Percentiles rank a stretch among this genome's conserved stretches.
Evolutionary conservation across 2,329 filamentous ascomycete species (phyloP).

Genomic region (Colletotrichum karsti): DNA sequence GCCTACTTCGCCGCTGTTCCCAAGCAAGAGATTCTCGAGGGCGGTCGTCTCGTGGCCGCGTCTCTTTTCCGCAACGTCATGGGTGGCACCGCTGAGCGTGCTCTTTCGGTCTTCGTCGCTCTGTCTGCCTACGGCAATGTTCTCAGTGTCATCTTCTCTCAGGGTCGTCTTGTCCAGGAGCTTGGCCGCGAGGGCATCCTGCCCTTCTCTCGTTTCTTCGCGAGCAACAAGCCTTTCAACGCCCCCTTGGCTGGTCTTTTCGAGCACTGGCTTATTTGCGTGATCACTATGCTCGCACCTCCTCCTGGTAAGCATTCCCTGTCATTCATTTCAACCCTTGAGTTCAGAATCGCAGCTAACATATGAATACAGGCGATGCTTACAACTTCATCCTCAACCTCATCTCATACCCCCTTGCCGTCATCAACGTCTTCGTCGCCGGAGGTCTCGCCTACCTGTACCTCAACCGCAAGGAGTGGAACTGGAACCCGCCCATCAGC

Average conservation of each 20-base stretch:
- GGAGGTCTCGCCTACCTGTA: conserved; percentile 63
- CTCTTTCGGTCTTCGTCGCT: conserved; percentile 71
- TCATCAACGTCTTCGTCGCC: conserved; percentile 64
- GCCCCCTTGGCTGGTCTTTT: conserved; percentile 69
- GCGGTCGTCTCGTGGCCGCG: conserved; percentile 61
- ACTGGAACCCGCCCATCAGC: conserved; percentile 64
- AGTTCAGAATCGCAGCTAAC: too few relatives aligned
- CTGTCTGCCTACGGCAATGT: conserved; percentile 75
- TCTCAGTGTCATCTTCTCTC: conserved; percentile 73
- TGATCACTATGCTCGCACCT: conserved; percentile 73
- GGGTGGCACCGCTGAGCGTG: conserved; percentile 62
- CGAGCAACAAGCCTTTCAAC: conserved; percentile 71
- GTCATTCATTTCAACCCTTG: conserved; percentile 42
- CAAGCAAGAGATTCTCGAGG: conserved; percentile 59
- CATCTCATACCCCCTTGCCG: conserved; percentile 70
- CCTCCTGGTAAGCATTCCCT: conserved; percentile 74
- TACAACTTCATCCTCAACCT: conserved; percentile 48
- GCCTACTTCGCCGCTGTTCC: conserved; percentile 71
- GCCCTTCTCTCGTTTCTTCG: conserved; percentile 69
- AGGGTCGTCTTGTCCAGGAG: conserved; percentile 72
- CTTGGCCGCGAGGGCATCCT: conserved; percentile 73
- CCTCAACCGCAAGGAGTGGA: conserved; percentile 52
- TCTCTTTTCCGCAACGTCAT: conserved; percentile 66
- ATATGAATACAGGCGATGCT: background rate
- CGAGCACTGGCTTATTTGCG: conserved; percentile 70